Conservation (phyloP, 306 rosid species). For the Castanospermum australe region DNA sequence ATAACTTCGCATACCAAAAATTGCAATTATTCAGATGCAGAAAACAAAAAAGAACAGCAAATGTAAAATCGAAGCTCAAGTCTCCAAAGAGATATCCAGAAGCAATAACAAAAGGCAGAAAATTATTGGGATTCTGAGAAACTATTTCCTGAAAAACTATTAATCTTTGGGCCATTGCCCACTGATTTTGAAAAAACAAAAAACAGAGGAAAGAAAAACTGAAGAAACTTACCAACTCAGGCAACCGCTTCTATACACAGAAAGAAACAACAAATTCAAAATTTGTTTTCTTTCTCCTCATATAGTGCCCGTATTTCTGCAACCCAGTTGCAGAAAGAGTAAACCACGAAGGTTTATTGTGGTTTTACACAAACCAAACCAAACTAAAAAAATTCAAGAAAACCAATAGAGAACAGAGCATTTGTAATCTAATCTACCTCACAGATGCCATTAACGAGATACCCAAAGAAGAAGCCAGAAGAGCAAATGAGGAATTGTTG, state of each 20-base stretch:
- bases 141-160: conserved; percentile 13
- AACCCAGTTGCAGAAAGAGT: conserved; percentile 8
- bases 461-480: conserved; percentile 95
- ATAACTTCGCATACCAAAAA: background rate
- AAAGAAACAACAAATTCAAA: background rate
- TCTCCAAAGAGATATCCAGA: conserved; percentile 11
- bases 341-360: background rate
- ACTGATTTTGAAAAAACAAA: background rate
- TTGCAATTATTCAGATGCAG: background rate
- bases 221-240: background rate
- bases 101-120: conserved; percentile 1
- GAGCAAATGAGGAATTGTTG: conserved; percentile 91
- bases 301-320: background rate
- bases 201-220: background rate
- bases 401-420: conserved; percentile 17
- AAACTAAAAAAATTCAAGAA: conserved; percentile 9
- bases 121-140: conserved; percentile 14
- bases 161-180: background rate
- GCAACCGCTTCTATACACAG: background rate
- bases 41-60: background rate
- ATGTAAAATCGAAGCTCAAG: background rate
- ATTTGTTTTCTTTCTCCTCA: background rate
- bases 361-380: conserved; percentile 11
- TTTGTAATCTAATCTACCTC: conserved; percentile 50
- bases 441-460: conserved; percentile 88